Evolutionary conservation across 768 basidiomycete genomes (phyloP), one percentile per base, ranked within the genome.

Genomic region (Lentinula detonsa): DNA sequence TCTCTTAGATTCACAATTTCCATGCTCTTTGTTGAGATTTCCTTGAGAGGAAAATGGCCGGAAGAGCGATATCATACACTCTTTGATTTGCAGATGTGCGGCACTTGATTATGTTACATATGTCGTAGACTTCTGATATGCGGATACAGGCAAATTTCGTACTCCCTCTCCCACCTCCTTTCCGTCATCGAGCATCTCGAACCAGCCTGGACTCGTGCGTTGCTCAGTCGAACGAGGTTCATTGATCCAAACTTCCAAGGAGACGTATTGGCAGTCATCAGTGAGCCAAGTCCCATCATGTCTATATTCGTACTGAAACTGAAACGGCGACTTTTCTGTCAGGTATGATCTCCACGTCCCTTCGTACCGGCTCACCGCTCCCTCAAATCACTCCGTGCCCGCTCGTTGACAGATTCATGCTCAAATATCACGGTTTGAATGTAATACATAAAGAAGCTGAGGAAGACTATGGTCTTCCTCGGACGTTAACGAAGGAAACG

Each of bases 321-420:
- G 42, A 16, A 34, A 46, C 13, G 8, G 5, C 9, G 10, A 23
- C 37, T 21, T 40, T 8, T 6, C 21, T 34, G 31, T 18, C 35
- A 91, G 90, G 82, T 35, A 83, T 95, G 81, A 85, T 91, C 59
- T 87, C 91, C 0, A 86, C 85, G 0, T 81, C 91, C 7, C 74
- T 95, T 16, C 81, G 87, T 15, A 87, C 87, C 0, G 92, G 90
- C 3, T 76, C 75, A 6, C 85, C 93, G 0, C 75, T 95, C 2
- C 93, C 93, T 0, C 93, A 95, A 67, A 90, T 95, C 58, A 94
- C 92, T 2, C 92, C 93, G 0, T 89, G 87, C 65, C 92, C 86
- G 1, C 73, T 84, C 7, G 64, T 82, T 0, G 81, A 83, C 63
- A 71, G 82, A 9, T 84, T 81, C 62, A 73, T 76, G 71, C 69